Percentiles rank a stretch among this genome's conserved stretches.
phyloP scores from a whole-genome alignment of 1,284 basidiomycete species.

The Tylopilus orsonianus region DNA sequence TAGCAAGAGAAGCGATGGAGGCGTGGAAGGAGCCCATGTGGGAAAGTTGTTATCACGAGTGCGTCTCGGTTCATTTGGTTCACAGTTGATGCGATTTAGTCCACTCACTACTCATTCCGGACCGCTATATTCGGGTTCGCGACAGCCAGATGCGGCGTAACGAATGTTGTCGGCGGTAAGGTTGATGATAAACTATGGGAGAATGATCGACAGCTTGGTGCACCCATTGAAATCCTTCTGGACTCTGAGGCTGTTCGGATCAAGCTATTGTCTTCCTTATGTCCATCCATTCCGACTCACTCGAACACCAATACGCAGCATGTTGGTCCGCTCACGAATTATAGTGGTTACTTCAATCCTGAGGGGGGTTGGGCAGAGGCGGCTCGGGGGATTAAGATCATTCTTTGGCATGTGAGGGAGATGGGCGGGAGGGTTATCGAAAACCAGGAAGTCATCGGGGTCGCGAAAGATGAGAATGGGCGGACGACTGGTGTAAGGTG shows the following conservation, averaged over 20 bases:
- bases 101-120: background rate
- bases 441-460: conserved; percentile 55
- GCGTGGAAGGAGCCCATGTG: conserved; percentile 70
- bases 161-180: conserved; percentile 21
- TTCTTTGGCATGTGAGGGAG: conserved; percentile 56
- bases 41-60: conserved; percentile 82
- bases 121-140: background rate
- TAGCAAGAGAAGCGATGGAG: conserved; percentile 72
- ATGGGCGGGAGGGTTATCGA: conserved; percentile 64
- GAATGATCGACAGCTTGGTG: conserved; percentile 60
- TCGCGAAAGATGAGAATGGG: conserved; percentile 40
- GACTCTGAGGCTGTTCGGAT: conserved; percentile 25
- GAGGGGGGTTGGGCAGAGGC: conserved; percentile 89
- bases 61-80: conserved; percentile 29
- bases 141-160: conserved; percentile 25
- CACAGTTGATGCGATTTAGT: background rate
- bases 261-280: conserved; percentile 32
- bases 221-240: conserved; percentile 43
- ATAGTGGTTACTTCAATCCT: conserved; percentile 66
- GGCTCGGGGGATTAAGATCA: conserved; percentile 58
- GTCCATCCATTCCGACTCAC: conserved; percentile 1
- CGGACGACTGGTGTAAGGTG: conserved; percentile 65
- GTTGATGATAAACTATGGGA: conserved; percentile 43
- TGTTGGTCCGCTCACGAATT: conserved; percentile 35
- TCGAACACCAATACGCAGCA: conserved; percentile 6